Evolutionary conservation across 2,329 filamentous ascomycete genomes (phyloP).

Genomic region (Penicillium digitatum): DNA sequence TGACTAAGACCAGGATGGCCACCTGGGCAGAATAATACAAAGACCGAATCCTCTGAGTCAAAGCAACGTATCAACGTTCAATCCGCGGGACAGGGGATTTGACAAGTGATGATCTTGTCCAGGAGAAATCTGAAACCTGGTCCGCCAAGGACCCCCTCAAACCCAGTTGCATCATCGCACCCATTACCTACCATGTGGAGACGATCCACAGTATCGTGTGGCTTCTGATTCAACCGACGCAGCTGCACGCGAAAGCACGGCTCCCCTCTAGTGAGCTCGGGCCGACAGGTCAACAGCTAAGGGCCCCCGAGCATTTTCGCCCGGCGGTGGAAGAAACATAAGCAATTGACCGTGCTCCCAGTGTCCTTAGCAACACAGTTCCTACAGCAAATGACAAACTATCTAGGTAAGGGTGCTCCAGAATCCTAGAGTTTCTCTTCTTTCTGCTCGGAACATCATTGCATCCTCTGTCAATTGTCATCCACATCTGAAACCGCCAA

Average conservation of each 20-base stretch:
- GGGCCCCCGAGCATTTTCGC: conserved; percentile 17
- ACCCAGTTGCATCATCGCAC: conserved; percentile 10
- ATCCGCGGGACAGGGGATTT: too few species aligned
- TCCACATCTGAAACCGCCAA: conserved; percentile 7
- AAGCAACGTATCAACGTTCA: too few species aligned
- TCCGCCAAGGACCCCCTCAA: neutral
- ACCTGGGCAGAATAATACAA: too few species aligned
- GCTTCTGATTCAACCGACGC: conserved; percentile 9
- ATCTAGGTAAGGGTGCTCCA: neutral
- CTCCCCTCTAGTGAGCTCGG: neutral
- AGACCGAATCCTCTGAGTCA: too few species aligned
- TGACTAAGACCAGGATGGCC: too few species aligned
- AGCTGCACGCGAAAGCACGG: conserved; percentile 3
- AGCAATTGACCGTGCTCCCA: conserved; percentile 9
- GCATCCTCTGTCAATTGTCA: neutral
- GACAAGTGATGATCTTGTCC: too few species aligned
- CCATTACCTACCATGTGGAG: conserved; percentile 21
- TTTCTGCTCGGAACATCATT: too few species aligned
- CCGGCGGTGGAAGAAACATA: conserved; percentile 21
- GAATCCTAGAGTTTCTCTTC: neutral
- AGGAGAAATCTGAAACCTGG: neutral
- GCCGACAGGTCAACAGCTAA: conserved; percentile 8
- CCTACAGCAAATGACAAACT: neutral
- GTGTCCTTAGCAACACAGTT: conserved; percentile 2
- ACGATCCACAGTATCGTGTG: conserved; percentile 18